Evolutionary conservation across 1,284 basidiomycete species (phyloP), one percentile per base, ranked within the genome.

Genomic region (Ustilago tritici): DNA sequence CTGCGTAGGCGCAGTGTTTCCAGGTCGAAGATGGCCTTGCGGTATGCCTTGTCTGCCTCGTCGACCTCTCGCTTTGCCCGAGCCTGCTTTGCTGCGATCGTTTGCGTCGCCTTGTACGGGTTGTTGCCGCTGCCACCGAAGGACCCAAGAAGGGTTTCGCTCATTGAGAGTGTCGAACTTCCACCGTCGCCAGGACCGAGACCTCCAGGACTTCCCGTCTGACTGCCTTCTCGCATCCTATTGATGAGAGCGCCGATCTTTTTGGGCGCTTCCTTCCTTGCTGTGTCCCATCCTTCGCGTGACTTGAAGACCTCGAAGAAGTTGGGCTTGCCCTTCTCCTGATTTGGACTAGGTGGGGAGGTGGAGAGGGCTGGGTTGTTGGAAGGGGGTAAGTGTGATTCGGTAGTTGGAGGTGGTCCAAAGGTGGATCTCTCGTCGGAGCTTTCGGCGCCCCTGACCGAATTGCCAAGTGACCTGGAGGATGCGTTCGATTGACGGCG

Each of bases 1-100:
- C 93, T 89, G 47, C 93, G 90, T 36, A 97, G 88, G 10, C 82
- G 80, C 28, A 98, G 89, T 0, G 96, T 98, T 88, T 99, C 96
- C 31, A 96, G 88, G 90, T 95, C 94, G 86, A 98, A 93, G 35
- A 99, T 91, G 40, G 91, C 94, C 76, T 92, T 92, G 36, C 96
- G 90, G 82, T 98, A 99, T 70, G 95, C 94, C 85, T 92, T 93
- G 87, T 98, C 95, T 92, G 86, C 65, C 38, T 85, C 84, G 1
- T 84, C 78, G 41, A 79, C 65, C 65, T 85, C 84, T 11, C 83
- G 75, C 65, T 83, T 82, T 1, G 76, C 81, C 34, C 79, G 75
- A 23, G 80, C 79, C 56, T 72, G 78, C 63, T 83, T 84, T 3
- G 81, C 61, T 0, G 82, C 82, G 35, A 84, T 67, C 19, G 59